A percentile compares a stretch with the other conserved stretches of the same genome.
phyloP scores from a whole-genome alignment of 305 asterid species.

The Salvia sclarea region DNA sequence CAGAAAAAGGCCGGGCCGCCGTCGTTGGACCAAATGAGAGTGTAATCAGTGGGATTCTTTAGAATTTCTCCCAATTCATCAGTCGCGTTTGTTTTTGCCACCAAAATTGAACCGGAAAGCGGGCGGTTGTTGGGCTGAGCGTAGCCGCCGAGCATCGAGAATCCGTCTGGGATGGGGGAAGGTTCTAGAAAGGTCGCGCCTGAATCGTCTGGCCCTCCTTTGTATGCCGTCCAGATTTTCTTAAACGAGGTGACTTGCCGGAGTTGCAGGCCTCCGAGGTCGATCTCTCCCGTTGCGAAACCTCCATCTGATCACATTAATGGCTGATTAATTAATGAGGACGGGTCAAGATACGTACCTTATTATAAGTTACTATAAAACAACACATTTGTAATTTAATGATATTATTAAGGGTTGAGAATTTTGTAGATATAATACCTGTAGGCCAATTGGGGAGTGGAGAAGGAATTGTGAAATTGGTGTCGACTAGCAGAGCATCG shows the following conservation, averaged over 20 bases:
- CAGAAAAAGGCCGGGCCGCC: slow-evolving; percentile 50
- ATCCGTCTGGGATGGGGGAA: slow-evolving; percentile 66
- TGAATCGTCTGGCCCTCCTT: slow-evolving; percentile 57
- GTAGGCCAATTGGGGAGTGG: slow-evolving; percentile 63
- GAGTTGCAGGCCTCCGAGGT: slow-evolving; percentile 74
- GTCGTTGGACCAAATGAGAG: slow-evolving; percentile 43
- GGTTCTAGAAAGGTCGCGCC: slow-evolving; percentile 82
- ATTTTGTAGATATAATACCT: slow-evolving; percentile 43
- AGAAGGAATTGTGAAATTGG: slow-evolving; percentile 65
- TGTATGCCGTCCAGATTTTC: slow-evolving; percentile 47
- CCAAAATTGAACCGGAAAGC: slow-evolving; percentile 67
- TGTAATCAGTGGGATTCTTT: slow-evolving; percentile 61
- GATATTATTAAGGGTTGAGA: too few relatives aligned
- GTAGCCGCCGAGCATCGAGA: slow-evolving; percentile 76
- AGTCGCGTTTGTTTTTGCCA: slow-evolving; percentile 42
- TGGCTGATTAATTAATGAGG: too few relatives aligned
- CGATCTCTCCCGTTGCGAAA: slow-evolving; percentile 62
- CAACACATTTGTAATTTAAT: too few relatives aligned
- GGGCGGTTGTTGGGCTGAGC: slow-evolving; percentile 71
- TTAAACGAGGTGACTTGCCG: slow-evolving; percentile 52
- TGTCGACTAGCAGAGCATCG: slow-evolving; percentile 51
- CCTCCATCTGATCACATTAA: slow-evolving; percentile 46
- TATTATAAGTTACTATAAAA: too few relatives aligned
- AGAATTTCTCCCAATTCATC: slow-evolving; percentile 47
- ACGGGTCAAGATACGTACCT: too few relatives aligned